phyloP scores from a whole-genome alignment of 2,329 filamentous ascomycete species.

The Emydomyces testavorans region DNA sequence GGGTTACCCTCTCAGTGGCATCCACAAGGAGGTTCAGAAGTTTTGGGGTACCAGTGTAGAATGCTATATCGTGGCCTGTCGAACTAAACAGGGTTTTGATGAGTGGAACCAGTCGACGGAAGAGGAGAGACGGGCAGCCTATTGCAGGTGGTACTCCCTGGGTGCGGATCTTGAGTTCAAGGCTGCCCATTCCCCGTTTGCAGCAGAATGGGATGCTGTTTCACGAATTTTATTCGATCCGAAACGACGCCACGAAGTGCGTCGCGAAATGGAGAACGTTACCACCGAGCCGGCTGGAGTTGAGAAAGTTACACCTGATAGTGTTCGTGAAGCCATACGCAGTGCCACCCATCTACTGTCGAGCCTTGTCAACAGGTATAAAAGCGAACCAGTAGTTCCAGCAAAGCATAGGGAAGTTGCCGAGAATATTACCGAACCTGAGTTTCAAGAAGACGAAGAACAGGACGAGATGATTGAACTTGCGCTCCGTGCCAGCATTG shows the following conservation, averaged over 20 bases:
- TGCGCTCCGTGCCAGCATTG: conserved; percentile 61
- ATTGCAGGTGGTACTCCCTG: conserved; percentile 53
- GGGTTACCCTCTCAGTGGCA: conserved; percentile 71
- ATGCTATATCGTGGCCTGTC: conserved; percentile 67
- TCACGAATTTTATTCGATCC: conserved; percentile 15
- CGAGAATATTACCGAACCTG: not conserved
- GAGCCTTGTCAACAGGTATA: conserved; percentile 7
- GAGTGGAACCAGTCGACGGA: conserved; percentile 46
- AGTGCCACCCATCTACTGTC: conserved; percentile 9
- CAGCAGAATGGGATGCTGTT: conserved; percentile 25
- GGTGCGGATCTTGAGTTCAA: conserved; percentile 48
- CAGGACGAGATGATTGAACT: conserved; percentile 62
- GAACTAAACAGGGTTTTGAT: conserved; percentile 62
- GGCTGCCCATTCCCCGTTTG: conserved; percentile 44
- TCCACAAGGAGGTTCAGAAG: conserved; percentile 65
- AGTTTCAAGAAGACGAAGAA: conserved; percentile 44
- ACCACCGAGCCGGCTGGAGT: conserved; percentile 1
- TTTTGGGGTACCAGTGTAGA: conserved; percentile 58
- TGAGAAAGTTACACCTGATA: conserved; percentile 10
- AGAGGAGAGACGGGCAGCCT: conserved; percentile 53
- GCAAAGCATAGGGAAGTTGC: conserved; percentile 11
- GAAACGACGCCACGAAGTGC: conserved; percentile 7
- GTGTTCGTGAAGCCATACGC: conserved; percentile 8
- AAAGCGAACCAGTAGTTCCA: conserved; percentile 4
- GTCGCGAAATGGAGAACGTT: conserved; percentile 2